These are phyloP conservation scores for Alternaria sp. DNA, from an alignment of 2,329 filamentous ascomycete species.

Conservation along the genomic window DNA sequence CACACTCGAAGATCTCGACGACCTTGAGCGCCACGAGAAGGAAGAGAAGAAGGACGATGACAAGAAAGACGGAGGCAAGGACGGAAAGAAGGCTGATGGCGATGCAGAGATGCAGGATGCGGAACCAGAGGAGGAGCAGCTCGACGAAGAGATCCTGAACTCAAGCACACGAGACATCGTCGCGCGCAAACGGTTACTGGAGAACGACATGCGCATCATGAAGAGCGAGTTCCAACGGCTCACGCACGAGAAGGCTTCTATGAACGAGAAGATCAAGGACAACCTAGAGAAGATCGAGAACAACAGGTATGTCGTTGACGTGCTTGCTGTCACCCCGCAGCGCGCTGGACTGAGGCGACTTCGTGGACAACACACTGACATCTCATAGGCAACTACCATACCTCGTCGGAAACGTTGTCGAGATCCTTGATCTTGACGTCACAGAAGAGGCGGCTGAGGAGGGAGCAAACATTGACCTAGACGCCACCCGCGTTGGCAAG, in stretches of 20 bases:
- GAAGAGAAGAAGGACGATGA: slow-evolving; percentile 68
- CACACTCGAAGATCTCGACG: slow-evolving; percentile 89
- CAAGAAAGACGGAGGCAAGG: slow-evolving; percentile 61
- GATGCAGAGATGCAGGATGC: slow-evolving; percentile 94
- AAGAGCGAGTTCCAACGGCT: slow-evolving; percentile 94
- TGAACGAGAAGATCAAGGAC: slow-evolving; percentile 99
- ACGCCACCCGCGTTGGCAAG: slow-evolving; percentile 95
- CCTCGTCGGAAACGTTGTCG: slow-evolving; percentile 96
- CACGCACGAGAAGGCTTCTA: slow-evolving; percentile 92
- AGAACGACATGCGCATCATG: slow-evolving; percentile 99
- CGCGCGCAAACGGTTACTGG: slow-evolving; percentile 86
- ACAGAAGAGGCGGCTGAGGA: slow-evolving; percentile 96
- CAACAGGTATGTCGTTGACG: slow-evolving; percentile 73
- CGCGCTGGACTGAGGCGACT: background rate
- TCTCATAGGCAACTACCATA: slow-evolving; percentile 86
- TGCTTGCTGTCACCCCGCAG: background rate
- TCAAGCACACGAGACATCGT: slow-evolving; percentile 94
- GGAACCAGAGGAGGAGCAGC: slow-evolving; percentile 70
- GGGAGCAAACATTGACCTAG: slow-evolving; percentile 97
- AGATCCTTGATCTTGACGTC: slow-evolving; percentile 94
- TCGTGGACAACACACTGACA: slow-evolving; percentile 6
- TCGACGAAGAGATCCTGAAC: slow-evolving; percentile 92
- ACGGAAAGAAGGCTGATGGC: slow-evolving; percentile 66
- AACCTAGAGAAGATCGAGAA: slow-evolving; percentile 99
- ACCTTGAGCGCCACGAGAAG: slow-evolving; percentile 80